phyloP scores from a whole-genome alignment of 768 basidiomycete species.

The Termitomyces sp. region DNA sequence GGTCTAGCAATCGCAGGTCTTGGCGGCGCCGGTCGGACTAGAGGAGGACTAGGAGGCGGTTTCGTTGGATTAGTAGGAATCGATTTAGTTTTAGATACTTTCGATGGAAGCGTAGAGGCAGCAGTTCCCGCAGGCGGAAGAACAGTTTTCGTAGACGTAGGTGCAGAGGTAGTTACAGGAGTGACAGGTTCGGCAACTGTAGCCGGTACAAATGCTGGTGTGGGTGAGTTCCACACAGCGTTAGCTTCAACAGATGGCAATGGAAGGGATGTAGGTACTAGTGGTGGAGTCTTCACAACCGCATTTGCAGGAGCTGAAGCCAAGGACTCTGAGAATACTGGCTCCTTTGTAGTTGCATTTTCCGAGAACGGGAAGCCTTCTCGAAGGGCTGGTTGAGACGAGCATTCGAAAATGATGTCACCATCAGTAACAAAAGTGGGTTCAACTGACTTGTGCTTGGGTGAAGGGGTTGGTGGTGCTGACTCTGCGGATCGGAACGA shows the following conservation, averaged over 20 bases:
- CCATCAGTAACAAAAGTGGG: constrained; percentile 14
- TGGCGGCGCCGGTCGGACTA: neutral
- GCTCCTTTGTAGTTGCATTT: neutral
- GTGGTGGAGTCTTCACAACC: neutral
- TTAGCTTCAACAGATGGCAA: neutral
- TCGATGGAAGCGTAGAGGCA: neutral
- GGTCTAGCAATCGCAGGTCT: neutral
- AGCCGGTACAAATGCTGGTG: neutral
- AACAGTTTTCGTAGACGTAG: neutral
- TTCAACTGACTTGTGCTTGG: constrained; percentile 1
- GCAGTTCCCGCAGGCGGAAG: neutral
- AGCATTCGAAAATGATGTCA: constrained; percentile 11
- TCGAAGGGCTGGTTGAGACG: constrained; percentile 13
- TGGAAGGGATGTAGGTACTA: neutral
- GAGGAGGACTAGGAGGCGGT: neutral
- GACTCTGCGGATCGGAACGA: constrained; percentile 16
- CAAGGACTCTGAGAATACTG: neutral
- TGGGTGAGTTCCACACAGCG: neutral
- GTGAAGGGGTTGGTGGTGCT: constrained; percentile 8
- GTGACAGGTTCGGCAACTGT: neutral
- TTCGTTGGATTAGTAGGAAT: neutral
- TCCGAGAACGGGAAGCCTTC: constrained; percentile 14
- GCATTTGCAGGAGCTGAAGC: neutral
- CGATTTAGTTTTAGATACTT: neutral
- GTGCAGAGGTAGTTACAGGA: neutral